These are phyloP conservation scores for Wickerhamiella spandovensis DNA, from an alignment of 805 yeast genomes.

Conservation along the genomic window DNA sequence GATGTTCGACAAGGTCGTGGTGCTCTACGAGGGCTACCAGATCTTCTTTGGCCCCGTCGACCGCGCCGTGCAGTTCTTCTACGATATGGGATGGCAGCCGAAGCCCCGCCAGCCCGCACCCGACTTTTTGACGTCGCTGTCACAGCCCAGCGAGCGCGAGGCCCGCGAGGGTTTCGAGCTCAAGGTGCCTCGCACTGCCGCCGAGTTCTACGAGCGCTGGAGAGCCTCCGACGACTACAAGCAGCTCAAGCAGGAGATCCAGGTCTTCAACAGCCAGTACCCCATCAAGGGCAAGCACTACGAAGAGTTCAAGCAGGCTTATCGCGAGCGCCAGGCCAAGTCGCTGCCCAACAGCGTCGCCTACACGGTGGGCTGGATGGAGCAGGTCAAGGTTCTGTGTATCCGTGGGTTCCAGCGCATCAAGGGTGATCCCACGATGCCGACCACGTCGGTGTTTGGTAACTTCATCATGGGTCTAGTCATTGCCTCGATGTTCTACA, in stretches of 20 bases:
- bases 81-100: constrained; percentile 49
- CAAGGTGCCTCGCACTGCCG: constrained; percentile 46
- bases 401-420: constrained; percentile 43
- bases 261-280: constrained; percentile 26
- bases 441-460: constrained; percentile 34
- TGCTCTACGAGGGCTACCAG: constrained; percentile 48
- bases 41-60: constrained; percentile 49
- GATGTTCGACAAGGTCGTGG: constrained; percentile 47
- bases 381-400: constrained; percentile 38
- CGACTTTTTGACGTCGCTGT: constrained; percentile 55
- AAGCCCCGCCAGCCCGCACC: constrained; percentile 58
- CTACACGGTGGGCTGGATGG: constrained; percentile 31
- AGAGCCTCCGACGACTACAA: constrained; percentile 33
- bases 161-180: constrained; percentile 35
- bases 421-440: constrained; percentile 42
- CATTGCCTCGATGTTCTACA: constrained; percentile 49
- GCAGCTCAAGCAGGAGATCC: constrained; percentile 34
- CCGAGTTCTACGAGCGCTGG: constrained; percentile 53
- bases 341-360: constrained; percentile 29
- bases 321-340: constrained; percentile 28
- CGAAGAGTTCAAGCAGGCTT: constrained; percentile 27
- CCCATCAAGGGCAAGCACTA: constrained; percentile 23
- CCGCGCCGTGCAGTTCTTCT: constrained; percentile 44
- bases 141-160: constrained; percentile 51
- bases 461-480: constrained; percentile 45